Evolutionary conservation across 352 stramenopile genomes (phyloP).

Genomic region (Phytophthora macrochlamydospora): DNA sequence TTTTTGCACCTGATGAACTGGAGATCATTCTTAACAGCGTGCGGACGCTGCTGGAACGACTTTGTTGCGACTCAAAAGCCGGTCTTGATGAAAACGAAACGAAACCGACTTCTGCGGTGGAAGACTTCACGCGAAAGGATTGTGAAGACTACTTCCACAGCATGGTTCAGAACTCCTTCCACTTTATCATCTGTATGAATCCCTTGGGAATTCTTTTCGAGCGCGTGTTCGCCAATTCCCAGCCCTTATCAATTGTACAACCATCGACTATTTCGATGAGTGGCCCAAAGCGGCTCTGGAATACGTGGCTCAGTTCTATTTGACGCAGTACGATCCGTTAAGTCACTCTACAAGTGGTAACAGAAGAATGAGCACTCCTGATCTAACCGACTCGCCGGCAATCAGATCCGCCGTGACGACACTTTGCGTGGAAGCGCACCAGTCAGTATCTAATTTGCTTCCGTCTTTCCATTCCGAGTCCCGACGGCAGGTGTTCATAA

Average conservation of each 20-base stretch:
- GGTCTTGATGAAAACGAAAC: neutral
- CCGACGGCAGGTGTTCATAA: conserved; percentile 61
- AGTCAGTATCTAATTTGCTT: conserved; percentile 31
- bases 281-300: conserved; percentile 90
- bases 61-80: conserved; percentile 1
- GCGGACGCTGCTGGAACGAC: conserved; percentile 33
- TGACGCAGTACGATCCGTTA: conserved; percentile 27
- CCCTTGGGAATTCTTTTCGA: conserved; percentile 84
- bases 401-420: conserved; percentile 37
- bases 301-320: conserved; percentile 75
- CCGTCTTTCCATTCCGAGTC: conserved; percentile 39
- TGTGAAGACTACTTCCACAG: conserved; percentile 86
- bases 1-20: conserved; percentile 86
- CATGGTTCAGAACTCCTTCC: conserved; percentile 82
- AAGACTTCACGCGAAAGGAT: conserved; percentile 58
- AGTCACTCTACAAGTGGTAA: neutral
- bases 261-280: conserved; percentile 94
- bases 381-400: conserved; percentile 10
- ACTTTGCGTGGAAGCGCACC: conserved; percentile 65
- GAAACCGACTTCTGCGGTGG: neutral
- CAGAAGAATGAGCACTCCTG: conserved; percentile 6
- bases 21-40: conserved; percentile 81
- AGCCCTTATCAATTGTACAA: conserved; percentile 93
- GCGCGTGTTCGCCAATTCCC: conserved; percentile 91
- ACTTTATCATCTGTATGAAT: conserved; percentile 93